Base-by-base conservation (phyloP, 768 basidiomycete species). In the Ephemerocybe angulata region DNA sequence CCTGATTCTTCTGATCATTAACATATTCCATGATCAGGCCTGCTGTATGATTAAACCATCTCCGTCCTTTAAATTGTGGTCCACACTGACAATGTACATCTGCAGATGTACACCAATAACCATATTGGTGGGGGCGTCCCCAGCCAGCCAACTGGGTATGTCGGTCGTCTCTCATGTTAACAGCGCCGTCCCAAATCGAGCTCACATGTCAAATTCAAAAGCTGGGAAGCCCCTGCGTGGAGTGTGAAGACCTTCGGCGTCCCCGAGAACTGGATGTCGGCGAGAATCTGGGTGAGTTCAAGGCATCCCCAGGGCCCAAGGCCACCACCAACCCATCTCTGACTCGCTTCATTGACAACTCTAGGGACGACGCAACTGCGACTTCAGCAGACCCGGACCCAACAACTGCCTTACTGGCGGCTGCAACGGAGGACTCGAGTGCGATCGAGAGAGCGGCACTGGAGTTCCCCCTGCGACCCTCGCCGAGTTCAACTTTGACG, bases 401-500 rank as follows among this genome's bases (percentile, higher is more conserved):
- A 79, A 74, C 57, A 78, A 81, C 10, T 87, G 85, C 56, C 49
- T 80, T 11, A 72, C 74, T 41, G 85, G 85, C 31, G 83, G 83
- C 40, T 86, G 85, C 64, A 83, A 82, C 54, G 85, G 86, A 19
- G 86, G 85, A 30, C 67, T 87, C 11, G 58, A 69, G 3, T 86
- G 86, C 56, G 77, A 75, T 57, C 56, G 71, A 6, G 54, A 62
- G 27, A 73, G 72, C 12, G 83, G 79, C 40, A 81, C 81, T 19
- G 75, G 82, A 52, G 78, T 83, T n/a, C 85, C 86, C 29, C 87
- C 87, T 46, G 86, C 82, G 2, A 76, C 80, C 1, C 71, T 87
- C 35, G 87, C 87, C 0, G 85, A 88, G 58, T 87, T 79, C 70
- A 86, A 82, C 17, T 70, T 87, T 4, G 57, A 61, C 37, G 73